Base-by-base conservation (phyloP, 257 asterid genomes). In the Gardenia jasminoides region DNA sequence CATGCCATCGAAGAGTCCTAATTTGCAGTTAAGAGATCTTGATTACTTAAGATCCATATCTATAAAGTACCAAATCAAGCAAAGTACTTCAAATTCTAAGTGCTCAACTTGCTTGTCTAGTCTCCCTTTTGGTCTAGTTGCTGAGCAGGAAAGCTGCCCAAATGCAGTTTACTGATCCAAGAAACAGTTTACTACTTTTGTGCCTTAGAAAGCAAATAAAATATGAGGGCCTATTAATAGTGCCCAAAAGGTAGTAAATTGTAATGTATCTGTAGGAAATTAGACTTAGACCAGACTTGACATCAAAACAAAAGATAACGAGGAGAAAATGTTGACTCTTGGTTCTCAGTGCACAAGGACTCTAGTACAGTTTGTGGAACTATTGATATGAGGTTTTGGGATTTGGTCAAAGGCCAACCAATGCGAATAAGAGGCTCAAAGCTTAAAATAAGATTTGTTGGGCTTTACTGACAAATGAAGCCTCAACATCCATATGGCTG, bases 1-100 rank as follows among this genome's bases (percentile, higher is more conserved):
- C 76, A 61, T 71, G 44, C 22, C 61, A 79, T 78, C 71, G 28
- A 16, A 47, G 65, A 78, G 44, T 50, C 54, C n/a, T 70, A 47
- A 46, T 78, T 54, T 61, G 72, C 26, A 33, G 62, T 62, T 36
- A 13, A 70, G 3, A n/a, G 4, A 19, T 4, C 16, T 71, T n/a
- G 31, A 22, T 71, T 47, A 47, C 67, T 11, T 17, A 43, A 77
- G 56, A 44, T 12, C 54, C 67, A 67, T 28, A 47, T 67, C 52
- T 77, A 11, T 44, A 36, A n/a, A 78, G 70, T 43, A 59, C 56
- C 72, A 70, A 59, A 74, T 54, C 50, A 74, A 33, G 76, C 56
- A 50, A 48, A 46, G 3, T 28, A 72, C 16, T 73, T 47, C 43
- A 62, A 47, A 24, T 15, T 28, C 44, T 26, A n/a, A 47, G 64